Evolutionary conservation across 768 basidiomycete genomes (phyloP).

Genomic region (Pleurotus salmoneostramineus): DNA sequence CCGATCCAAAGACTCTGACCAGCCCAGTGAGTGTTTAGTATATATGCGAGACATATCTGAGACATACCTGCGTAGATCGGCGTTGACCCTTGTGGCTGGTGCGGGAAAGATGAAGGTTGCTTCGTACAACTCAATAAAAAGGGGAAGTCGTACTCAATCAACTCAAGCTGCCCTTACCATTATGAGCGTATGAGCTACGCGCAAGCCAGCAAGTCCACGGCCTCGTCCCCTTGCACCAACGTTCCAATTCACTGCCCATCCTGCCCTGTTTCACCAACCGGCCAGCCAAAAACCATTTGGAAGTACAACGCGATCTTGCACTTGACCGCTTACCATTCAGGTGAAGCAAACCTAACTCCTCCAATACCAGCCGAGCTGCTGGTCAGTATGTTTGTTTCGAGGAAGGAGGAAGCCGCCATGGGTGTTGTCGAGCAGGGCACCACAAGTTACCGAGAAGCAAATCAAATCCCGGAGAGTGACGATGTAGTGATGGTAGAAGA

Average conservation of each 20-base stretch:
- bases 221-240: not conserved
- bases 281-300: not conserved
- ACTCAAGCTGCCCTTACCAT: too few species aligned
- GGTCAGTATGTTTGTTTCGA: not conserved
- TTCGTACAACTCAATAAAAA: too few species aligned
- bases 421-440: not conserved
- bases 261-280: not conserved
- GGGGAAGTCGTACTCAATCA: too few species aligned
- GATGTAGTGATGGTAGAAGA: too few species aligned
- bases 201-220: too few species aligned
- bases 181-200: too few species aligned
- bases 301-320: not conserved
- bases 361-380: not conserved
- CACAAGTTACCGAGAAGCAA: not conserved
- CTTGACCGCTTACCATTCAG: not conserved
- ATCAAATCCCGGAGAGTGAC: not conserved
- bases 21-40: too few species aligned
- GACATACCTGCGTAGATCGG: too few species aligned
- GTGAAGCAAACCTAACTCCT: not conserved
- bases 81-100: too few species aligned
- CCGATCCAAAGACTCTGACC: too few species aligned
- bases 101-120: too few species aligned
- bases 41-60: too few species aligned
- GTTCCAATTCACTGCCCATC: not conserved
- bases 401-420: not conserved